Conservation (phyloP, 75 land plant species). For the Picea sitchensis region DNA sequence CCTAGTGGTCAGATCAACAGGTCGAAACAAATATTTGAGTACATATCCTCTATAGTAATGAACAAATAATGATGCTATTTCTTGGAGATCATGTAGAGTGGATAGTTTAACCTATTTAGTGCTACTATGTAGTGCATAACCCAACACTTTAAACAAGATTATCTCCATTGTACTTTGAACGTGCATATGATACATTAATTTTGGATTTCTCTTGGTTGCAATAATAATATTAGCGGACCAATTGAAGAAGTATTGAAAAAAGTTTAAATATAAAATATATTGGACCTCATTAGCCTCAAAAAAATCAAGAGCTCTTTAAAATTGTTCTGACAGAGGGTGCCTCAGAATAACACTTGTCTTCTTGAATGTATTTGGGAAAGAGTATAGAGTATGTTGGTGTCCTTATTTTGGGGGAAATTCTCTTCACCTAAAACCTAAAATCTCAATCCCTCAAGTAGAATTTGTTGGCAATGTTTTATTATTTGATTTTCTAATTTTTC, state of each 20-base stretch:
- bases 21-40: too few species aligned
- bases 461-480: slow-evolving; percentile 42
- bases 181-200: too few species aligned
- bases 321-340: slow-evolving; percentile 53
- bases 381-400: slow-evolving; percentile 64
- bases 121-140: too few species aligned
- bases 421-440: slow-evolving; percentile 91
- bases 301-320: slow-evolving; percentile 34
- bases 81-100: too few species aligned
- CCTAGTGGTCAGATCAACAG: too few species aligned
- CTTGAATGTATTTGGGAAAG: slow-evolving; percentile 69
- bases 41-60: too few species aligned
- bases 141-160: too few species aligned
- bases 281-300: slow-evolving; percentile 48
- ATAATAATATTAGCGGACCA: too few species aligned
- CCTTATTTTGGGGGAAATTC: slow-evolving; percentile 67
- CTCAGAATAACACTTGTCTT: slow-evolving; percentile 73
- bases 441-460: slow-evolving; percentile 52
- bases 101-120: too few species aligned
- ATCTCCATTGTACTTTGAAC: too few species aligned
- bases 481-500: slow-evolving; percentile 13
- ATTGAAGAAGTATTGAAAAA: slow-evolving; percentile 24
- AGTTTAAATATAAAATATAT: slow-evolving; percentile 37
- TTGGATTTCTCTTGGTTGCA: too few species aligned
- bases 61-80: too few species aligned